These are phyloP conservation scores for Sicyos edulis DNA, from an alignment of 306 rosid genomes.

Conservation along the genomic window DNA sequence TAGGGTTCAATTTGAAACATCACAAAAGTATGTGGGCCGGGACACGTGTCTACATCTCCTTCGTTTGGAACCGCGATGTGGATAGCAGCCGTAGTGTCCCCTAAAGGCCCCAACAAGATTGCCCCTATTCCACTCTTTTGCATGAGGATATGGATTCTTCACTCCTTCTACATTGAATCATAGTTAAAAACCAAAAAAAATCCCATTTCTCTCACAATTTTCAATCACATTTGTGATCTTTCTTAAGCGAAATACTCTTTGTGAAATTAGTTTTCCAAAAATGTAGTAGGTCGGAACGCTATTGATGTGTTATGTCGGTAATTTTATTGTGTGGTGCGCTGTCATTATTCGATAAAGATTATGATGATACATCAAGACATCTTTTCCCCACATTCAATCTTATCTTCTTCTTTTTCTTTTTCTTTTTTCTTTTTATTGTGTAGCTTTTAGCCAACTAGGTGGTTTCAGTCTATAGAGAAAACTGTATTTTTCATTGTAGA, in stretches of 20 bases:
- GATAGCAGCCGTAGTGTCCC: constrained; percentile 15
- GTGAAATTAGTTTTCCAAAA: neutral
- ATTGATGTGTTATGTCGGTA: neutral
- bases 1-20: too few species aligned
- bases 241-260: too few species aligned
- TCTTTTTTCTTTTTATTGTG: neutral
- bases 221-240: neutral
- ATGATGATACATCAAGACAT: neutral
- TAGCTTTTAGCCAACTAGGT: neutral
- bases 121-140: neutral
- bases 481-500: neutral
- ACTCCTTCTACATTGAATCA: neutral
- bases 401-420: neutral
- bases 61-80: neutral
- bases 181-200: too few species aligned
- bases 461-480: neutral
- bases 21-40: neutral
- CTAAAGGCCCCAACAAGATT: constrained; percentile 1
- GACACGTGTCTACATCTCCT: neutral
- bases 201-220: neutral
- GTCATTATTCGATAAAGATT: neutral
- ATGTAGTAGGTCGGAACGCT: neutral
- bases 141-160: neutral
- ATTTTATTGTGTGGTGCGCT: neutral
- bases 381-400: neutral